Conservation (phyloP, 192 early-diverging fungal species). For the Lunasporangiospora selenospora region DNA sequence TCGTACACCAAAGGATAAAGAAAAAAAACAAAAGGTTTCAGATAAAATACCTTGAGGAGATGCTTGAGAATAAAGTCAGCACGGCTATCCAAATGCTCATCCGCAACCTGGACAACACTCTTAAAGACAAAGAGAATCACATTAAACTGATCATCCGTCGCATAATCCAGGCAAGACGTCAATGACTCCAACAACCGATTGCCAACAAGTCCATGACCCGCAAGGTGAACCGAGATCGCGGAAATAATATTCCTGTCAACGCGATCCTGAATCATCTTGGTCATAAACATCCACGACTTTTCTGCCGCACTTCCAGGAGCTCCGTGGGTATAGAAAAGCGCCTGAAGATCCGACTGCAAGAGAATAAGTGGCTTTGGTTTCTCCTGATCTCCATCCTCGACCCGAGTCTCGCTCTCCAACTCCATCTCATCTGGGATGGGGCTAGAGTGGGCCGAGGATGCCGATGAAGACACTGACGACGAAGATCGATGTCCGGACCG, state of each 20-base stretch:
- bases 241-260: constrained; percentile 27
- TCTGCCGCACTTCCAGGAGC: not conserved
- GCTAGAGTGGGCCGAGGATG: constrained; percentile 23
- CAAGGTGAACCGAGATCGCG: constrained; percentile 25
- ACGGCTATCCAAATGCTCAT: constrained; percentile 12
- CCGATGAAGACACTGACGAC: not conserved
- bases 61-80: constrained; percentile 27
- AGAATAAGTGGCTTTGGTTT: constrained; percentile 3
- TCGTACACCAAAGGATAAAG: not conserved
- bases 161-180: constrained; percentile 12
- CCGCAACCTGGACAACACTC: constrained; percentile 16
- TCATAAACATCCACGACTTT: constrained; percentile 5
- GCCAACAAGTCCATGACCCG: constrained; percentile 13
- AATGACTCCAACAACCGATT: constrained; percentile 19
- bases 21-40: not conserved
- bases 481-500: constrained; percentile 5
- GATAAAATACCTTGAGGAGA: constrained; percentile 15
- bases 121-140: constrained; percentile 36
- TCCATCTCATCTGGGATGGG: constrained; percentile 16
- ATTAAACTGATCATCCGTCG: constrained; percentile 29
- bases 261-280: constrained; percentile 32
- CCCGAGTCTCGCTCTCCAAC: constrained; percentile 4
- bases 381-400: constrained; percentile 3
- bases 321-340: constrained; percentile 13
- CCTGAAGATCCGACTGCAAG: constrained; percentile 15